phyloP scores from a whole-genome alignment of 2,329 filamentous ascomycete genomes.

The Didymella lethalis region DNA sequence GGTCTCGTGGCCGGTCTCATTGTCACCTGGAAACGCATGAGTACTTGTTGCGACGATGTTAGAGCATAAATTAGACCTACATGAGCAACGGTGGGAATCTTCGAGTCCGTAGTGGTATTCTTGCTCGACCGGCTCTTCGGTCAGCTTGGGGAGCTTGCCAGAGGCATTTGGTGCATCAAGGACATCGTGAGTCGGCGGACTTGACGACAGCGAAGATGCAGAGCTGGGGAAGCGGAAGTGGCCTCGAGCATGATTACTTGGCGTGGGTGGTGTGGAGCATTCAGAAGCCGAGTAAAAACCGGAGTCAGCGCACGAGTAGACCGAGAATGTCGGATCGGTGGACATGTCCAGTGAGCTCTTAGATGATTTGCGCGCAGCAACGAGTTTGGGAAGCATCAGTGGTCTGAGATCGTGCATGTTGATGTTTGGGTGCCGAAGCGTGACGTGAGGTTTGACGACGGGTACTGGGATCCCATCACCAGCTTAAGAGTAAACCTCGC shows the following conservation, averaged over 20 bases:
- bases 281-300: slow-evolving; percentile 66
- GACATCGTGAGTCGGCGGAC: slow-evolving; percentile 59
- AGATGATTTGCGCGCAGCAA: slow-evolving; percentile 49
- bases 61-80: slow-evolving; percentile 62
- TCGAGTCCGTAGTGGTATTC: slow-evolving; percentile 66
- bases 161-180: slow-evolving; percentile 65
- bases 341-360: slow-evolving; percentile 47
- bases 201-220: slow-evolving; percentile 74
- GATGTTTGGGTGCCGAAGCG: slow-evolving; percentile 30
- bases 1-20: slow-evolving; percentile 64
- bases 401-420: slow-evolving; percentile 53
- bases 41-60: slow-evolving; percentile 25
- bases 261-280: slow-evolving; percentile 73
- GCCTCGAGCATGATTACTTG: slow-evolving; percentile 70
- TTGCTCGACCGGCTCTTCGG: slow-evolving; percentile 80
- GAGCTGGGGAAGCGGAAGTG: slow-evolving; percentile 76
- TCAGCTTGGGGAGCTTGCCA: slow-evolving; percentile 79
- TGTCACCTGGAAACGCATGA: slow-evolving; percentile 61
- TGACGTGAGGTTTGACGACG: slow-evolving; percentile 41
- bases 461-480: slow-evolving; percentile 50
- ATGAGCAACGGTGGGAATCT: slow-evolving; percentile 67
- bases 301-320: slow-evolving; percentile 48
- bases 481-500: slow-evolving; percentile 37
- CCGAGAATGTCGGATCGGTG: slow-evolving; percentile 41
- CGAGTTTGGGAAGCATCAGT: slow-evolving; percentile 50